A percentile compares a stretch with the other conserved stretches of the same genome.
phyloP scores from a whole-genome alignment of 441 rosid species.

The Aleurites moluccanus region DNA sequence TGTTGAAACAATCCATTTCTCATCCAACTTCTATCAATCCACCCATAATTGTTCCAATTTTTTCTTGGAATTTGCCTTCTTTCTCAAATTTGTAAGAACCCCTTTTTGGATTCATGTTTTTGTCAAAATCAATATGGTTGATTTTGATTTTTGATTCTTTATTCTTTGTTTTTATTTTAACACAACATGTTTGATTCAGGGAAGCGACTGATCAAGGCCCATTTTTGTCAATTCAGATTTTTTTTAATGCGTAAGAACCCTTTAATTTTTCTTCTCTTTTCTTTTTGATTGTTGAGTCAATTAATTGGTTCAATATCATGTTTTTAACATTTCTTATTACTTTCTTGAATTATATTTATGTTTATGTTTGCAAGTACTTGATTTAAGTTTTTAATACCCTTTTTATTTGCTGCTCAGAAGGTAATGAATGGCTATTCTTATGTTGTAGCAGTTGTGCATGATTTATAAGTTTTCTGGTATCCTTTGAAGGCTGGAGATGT shows the following conservation, averaged over 20 bases:
- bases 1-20: neutral
- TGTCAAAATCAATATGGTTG: neutral
- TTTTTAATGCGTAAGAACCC: neutral
- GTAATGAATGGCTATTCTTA: slow-evolving; percentile 28
- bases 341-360: neutral
- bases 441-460: slow-evolving; percentile 28
- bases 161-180: neutral
- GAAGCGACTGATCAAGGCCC: slow-evolving; percentile 10
- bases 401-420: slow-evolving; percentile 35
- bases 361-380: too few species aligned
- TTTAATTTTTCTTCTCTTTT: slow-evolving; percentile 2
- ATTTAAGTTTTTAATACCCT: slow-evolving; percentile 9
- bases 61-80: neutral
- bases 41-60: neutral
- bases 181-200: slow-evolving; percentile 20
- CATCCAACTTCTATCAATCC: neutral
- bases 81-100: slow-evolving; percentile 21
- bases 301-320: neutral
- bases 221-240: neutral
- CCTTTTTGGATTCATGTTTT: neutral
- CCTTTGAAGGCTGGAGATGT: slow-evolving; percentile 45
- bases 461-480: slow-evolving; percentile 35
- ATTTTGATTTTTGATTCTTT: neutral
- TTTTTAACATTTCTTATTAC: neutral
- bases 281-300: slow-evolving; percentile 7